Evolutionary conservation across 2,329 filamentous ascomycete genomes (phyloP), one percentile per base, ranked within the genome.

Genomic region (Aphanocladium album): DNA sequence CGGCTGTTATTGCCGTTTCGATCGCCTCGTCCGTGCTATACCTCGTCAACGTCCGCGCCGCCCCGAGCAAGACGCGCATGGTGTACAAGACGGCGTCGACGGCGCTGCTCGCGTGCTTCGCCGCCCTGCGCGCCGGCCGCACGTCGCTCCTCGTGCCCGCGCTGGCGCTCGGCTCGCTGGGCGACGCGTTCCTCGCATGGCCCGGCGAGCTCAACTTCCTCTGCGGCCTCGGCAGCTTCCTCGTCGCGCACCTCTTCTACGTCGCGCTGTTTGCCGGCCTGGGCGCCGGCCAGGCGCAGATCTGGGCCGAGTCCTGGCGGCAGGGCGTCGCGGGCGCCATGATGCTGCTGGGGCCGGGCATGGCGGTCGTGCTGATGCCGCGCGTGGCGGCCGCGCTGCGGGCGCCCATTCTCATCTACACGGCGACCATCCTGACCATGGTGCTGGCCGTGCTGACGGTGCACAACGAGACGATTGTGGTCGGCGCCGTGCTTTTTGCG

Each of bases 141-240:
- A 33, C 49, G 3, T 53, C 47, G 19, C 67, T 67, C 3, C 65
- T 75, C 1, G 59, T 66, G 0, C 61, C 60, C 0, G 73, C 72
- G 1, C 67, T 74, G 12, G 69, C 65, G 0, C 66, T 74, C 33
- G 69, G 71, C 6, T 64, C 73, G 1, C 14, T 69, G 5, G 74
- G 74, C n/a, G 74, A 76, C 41, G 70, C 70, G 2, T 74, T 74
- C 60, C 69, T 76, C 5, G 70, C 74, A 1, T 73, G 69, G 69
- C 68, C 61, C 19, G 68, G 69, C 45, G 71, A 74, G 8, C 49
- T 39, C 1, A 66, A 67, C 5, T 76, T 75, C 51, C 65, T 74
- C 1, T 56, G 65, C 39, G 73, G 73, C 3, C 68, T 76, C 1
- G 60, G 57, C 7, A 72, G 69, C 65, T 76, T 76, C 60, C 61